Percentiles rank a stretch among this genome's conserved stretches.
phyloP scores from a whole-genome alignment of 2,329 filamentous ascomycete genomes.

The Ophiostoma quercus region DNA sequence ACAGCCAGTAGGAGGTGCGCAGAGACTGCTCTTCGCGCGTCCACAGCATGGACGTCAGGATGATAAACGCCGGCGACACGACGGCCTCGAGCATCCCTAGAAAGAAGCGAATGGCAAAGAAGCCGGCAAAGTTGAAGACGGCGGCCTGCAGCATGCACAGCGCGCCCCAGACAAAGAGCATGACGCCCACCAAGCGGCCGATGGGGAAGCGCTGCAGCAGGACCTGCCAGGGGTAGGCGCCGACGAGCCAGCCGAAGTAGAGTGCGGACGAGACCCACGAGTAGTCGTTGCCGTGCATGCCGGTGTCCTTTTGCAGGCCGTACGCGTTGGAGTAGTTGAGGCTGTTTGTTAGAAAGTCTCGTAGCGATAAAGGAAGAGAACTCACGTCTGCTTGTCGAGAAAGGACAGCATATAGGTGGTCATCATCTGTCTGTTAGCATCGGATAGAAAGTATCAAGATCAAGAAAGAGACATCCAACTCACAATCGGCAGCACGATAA shows the following conservation, averaged over 20 bases:
- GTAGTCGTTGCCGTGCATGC: constrained; percentile 40
- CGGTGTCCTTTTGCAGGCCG: constrained; percentile 39
- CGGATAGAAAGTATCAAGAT: background rate
- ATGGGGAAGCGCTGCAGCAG: constrained; percentile 40
- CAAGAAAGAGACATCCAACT: background rate
- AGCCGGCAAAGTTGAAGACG: constrained; percentile 34
- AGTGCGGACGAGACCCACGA: constrained; percentile 42
- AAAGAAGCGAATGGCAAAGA: constrained; percentile 31
- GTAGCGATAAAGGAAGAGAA: too few species aligned
- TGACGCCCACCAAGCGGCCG: constrained; percentile 39
- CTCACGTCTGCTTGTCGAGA: constrained; percentile 32
- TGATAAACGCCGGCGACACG: constrained; percentile 36
- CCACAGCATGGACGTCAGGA: constrained; percentile 39
- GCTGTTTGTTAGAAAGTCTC: too few species aligned
- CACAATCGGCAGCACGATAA: constrained; percentile 37
- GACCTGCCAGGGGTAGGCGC: constrained; percentile 39
- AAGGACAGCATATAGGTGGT: constrained; percentile 36
- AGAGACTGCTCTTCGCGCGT: constrained; percentile 37
- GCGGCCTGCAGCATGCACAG: constrained; percentile 32
- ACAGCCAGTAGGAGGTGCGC: constrained; percentile 35
- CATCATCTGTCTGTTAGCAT: constrained; percentile 32
- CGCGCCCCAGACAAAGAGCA: constrained; percentile 42
- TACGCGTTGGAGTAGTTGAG: constrained; percentile 41
- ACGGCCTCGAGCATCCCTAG: constrained; percentile 37
- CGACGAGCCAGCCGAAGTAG: constrained; percentile 42